Percentiles rank a stretch among this genome's conserved stretches.
Conservation (phyloP, 495 filamentous ascomycete species). For the Hyaloscypha variabilis region DNA sequence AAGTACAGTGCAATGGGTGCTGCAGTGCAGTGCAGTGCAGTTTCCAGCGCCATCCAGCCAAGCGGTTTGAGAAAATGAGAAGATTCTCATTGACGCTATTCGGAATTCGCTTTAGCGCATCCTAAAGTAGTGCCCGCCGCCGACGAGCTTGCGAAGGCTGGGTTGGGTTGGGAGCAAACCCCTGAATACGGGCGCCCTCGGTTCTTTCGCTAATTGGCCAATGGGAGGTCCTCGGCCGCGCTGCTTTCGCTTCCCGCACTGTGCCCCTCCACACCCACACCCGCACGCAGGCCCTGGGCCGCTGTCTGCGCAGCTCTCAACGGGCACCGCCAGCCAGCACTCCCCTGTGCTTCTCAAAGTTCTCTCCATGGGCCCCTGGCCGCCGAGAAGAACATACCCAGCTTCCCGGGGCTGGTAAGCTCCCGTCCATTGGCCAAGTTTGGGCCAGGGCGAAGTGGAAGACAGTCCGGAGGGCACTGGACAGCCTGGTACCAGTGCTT, state of each 20-base stretch:
- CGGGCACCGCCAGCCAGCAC: background rate
- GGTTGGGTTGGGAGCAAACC: background rate
- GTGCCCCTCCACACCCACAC: background rate
- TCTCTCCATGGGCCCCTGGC: background rate
- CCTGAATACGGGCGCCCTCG: background rate
- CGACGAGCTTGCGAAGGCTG: too few species aligned
- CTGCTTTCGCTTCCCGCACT: background rate
- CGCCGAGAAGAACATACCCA: background rate
- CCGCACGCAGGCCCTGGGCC: too few species aligned
- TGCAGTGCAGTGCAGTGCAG: too few species aligned
- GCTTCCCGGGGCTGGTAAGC: background rate
- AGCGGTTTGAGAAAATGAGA: too few species aligned
- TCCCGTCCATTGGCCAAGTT: constrained; percentile 1
- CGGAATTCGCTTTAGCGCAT: too few species aligned
- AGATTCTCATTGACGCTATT: background rate
- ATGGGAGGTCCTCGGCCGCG: background rate
- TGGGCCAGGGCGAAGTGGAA: background rate
- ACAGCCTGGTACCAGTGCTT: constrained; percentile 21
- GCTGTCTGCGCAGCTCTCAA: background rate
- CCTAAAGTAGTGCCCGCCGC: too few species aligned
- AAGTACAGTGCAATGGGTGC: too few species aligned
- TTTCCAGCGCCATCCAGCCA: too few species aligned
- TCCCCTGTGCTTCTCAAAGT: background rate
- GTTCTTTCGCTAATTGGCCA: background rate
- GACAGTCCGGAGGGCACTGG: constrained; percentile 16